Evolutionary conservation across 129 eudicot species (phyloP).

Genomic region (sunflower (Helianthus annuus)): HanXRQr2.0-SUNRISE NC_035444.2:154793545-154794044

Average conservation of each 20-base stretch:
- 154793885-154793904: background rate
- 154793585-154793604: background rate
- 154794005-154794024: too few relatives aligned
- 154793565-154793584: background rate
- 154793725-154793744: background rate
- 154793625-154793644: conserved; percentile 4
- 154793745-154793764: background rate
- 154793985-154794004: too few relatives aligned
- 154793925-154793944: background rate
- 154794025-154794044: too few relatives aligned
- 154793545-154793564: background rate
- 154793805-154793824: conserved; percentile 2
- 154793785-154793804: background rate
- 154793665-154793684: conserved; percentile 4
- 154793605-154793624: conserved; percentile 10
- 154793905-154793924: background rate
- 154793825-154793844: conserved; percentile 9
- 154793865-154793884: conserved; percentile 14
- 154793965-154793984: too few relatives aligned
- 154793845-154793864: conserved; percentile 9
- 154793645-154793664: conserved; percentile 7
- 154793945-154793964: background rate
- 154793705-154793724: conserved; percentile 18
- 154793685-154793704: background rate
- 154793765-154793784: background rate